phyloP scores from a whole-genome alignment of 1,139 yeast genomes.

The Scheffersomyces parashehatae region DNA sequence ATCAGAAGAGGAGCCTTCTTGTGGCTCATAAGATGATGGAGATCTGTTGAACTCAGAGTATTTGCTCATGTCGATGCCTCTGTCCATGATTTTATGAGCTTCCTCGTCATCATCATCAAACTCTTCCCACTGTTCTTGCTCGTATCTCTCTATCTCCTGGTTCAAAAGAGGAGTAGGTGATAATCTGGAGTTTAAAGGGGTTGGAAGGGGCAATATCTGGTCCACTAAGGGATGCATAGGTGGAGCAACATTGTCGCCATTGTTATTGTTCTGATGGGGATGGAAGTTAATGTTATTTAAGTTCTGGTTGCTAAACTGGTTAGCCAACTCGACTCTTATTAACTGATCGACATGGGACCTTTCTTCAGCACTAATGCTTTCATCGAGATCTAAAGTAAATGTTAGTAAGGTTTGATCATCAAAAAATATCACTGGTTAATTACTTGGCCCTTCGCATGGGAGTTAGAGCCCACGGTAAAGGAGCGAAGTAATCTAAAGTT shows the following conservation, averaged over 20 bases:
- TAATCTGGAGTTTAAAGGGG: constrained; percentile 1
- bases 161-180: constrained; percentile 17
- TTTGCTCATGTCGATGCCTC: constrained; percentile 32
- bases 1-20: constrained; percentile 7
- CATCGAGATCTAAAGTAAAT: constrained; percentile 22
- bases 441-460: no score
- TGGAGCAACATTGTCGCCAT: constrained; percentile 2
- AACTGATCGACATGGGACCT: constrained; percentile 36
- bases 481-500: no score
- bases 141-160: constrained; percentile 32
- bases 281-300: not conserved
- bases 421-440: no score
- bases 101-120: constrained; percentile 15
- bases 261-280: constrained; percentile 4
- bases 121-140: constrained; percentile 25
- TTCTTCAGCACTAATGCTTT: constrained; percentile 31
- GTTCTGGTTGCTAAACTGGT: constrained; percentile 7
- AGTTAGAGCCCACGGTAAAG: no score
- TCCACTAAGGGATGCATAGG: constrained; percentile 32
- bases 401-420: constrained; percentile 10
- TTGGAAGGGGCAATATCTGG: constrained; percentile 24
- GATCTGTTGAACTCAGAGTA: constrained; percentile 22
- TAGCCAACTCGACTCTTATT: constrained; percentile 28
- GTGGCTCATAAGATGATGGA: not conserved
- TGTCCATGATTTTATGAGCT: constrained; percentile 11